Conservation (phyloP, 1,284 basidiomycete genomes). For the Meripilus lineatus region DNA sequence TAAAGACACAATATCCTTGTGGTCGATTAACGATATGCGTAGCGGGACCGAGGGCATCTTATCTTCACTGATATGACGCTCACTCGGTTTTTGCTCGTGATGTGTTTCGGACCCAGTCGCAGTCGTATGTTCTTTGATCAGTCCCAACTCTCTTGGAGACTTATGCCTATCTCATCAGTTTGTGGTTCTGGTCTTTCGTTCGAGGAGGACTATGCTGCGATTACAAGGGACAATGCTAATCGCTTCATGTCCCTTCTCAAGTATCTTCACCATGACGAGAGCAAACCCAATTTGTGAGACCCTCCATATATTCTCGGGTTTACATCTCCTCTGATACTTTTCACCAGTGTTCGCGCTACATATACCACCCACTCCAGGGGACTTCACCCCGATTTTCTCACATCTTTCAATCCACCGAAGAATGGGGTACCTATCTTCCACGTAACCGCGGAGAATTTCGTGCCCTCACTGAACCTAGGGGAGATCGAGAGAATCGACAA, state of each 20-base stretch:
- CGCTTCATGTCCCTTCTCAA: slow-evolving; percentile 25
- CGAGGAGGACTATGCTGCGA: slow-evolving; percentile 28
- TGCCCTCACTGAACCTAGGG: slow-evolving; percentile 20
- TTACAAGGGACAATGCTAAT: slow-evolving; percentile 28
- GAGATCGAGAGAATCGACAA: slow-evolving; percentile 29
- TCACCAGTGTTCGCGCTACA: slow-evolving; percentile 23
- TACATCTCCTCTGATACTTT: background rate
- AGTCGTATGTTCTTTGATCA: slow-evolving; percentile 8
- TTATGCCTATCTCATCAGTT: slow-evolving; percentile 1
- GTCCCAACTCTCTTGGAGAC: background rate
- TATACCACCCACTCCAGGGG: slow-evolving; percentile 17
- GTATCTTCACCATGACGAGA: slow-evolving; percentile 15
- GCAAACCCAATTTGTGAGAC: slow-evolving; percentile 14
- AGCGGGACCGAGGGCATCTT: slow-evolving; percentile 31
- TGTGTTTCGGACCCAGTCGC: slow-evolving; percentile 22
- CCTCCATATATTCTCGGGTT: background rate
- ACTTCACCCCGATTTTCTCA: slow-evolving; percentile 20
- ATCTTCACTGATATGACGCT: slow-evolving; percentile 25
- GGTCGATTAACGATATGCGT: background rate
- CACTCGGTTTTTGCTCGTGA: slow-evolving; percentile 25
- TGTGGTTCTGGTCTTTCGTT: slow-evolving; percentile 11
- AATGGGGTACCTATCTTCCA: slow-evolving; percentile 19
- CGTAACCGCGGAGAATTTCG: slow-evolving; percentile 21
- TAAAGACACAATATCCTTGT: background rate
- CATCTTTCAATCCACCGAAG: slow-evolving; percentile 8